Conservation (phyloP, 768 basidiomycete genomes). For the Amyloporia xantha region DNA sequence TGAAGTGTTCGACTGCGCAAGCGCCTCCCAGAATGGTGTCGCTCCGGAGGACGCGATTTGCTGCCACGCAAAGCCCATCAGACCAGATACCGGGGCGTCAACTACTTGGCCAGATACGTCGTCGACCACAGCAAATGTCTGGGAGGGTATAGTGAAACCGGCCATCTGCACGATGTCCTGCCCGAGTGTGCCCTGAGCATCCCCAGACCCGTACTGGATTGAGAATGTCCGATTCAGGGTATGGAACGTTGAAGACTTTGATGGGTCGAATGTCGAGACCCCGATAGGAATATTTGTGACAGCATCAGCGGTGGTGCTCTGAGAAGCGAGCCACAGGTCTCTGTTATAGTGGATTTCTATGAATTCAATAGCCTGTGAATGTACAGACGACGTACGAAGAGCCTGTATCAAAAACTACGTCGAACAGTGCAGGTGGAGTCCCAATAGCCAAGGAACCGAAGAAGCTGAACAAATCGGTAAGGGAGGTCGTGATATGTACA, state of each 20-base stretch:
- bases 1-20: slow-evolving; percentile 48
- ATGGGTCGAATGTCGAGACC: slow-evolving; percentile 10
- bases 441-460: slow-evolving; percentile 75
- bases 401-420: slow-evolving; percentile 89
- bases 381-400: slow-evolving; percentile 34
- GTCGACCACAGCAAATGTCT: slow-evolving; percentile 56
- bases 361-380: slow-evolving; percentile 27
- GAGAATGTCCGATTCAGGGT: slow-evolving; percentile 50
- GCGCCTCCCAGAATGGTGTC: slow-evolving; percentile 78
- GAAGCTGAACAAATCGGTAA: slow-evolving; percentile 42
- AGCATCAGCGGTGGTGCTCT: slow-evolving; percentile 27
- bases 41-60: slow-evolving; percentile 64
- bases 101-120: slow-evolving; percentile 55
- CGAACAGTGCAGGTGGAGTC: slow-evolving; percentile 71
- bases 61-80: slow-evolving; percentile 82
- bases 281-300: slow-evolving; percentile 11
- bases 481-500: not conserved
- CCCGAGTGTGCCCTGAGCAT: slow-evolving; percentile 63
- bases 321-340: slow-evolving; percentile 78
- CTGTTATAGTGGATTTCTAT: slow-evolving; percentile 24
- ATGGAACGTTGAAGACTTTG: slow-evolving; percentile 54
- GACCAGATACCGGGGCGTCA: slow-evolving; percentile 67
- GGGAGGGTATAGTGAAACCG: slow-evolving; percentile 74
- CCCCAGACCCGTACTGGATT: slow-evolving; percentile 79
- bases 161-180: slow-evolving; percentile 81